A percentile compares a stretch with the other conserved stretches of the same genome.
Conservation (phyloP, 176 grass and related monocot species). For the Typha latifolia region DNA sequence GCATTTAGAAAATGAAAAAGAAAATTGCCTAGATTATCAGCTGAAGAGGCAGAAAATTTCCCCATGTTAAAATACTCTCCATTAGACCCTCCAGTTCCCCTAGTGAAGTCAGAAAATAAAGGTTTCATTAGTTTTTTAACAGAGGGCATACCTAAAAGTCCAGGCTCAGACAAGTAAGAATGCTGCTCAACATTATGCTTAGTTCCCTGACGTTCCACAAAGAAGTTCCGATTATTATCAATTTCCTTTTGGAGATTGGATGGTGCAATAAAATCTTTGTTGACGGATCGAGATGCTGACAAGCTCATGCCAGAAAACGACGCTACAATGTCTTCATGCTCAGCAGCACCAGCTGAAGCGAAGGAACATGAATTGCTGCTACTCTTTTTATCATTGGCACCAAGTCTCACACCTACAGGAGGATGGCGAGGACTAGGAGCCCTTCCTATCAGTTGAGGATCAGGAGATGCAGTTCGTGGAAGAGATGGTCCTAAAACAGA, state of each 20-base stretch:
- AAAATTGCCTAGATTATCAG: slow-evolving; percentile 5
- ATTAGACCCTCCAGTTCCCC: background rate
- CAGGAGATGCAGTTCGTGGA: slow-evolving; percentile 56
- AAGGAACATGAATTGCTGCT: slow-evolving; percentile 51
- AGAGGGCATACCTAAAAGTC: no score
- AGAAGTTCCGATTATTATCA: slow-evolving; percentile 32
- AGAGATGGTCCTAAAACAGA: slow-evolving; percentile 64
- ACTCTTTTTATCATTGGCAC: slow-evolving; percentile 42
- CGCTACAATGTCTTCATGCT: slow-evolving; percentile 45
- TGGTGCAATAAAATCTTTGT: slow-evolving; percentile 31
- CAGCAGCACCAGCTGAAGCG: slow-evolving; percentile 36
- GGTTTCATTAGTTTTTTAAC: slow-evolving; percentile 10
- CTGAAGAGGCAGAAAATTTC: background rate
- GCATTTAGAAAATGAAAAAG: slow-evolving; percentile 3
- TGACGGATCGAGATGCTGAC: slow-evolving; percentile 26
- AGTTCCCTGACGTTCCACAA: slow-evolving; percentile 37
- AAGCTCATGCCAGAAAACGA: slow-evolving; percentile 64
- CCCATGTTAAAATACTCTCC: background rate
- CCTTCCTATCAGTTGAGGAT: slow-evolving; percentile 56
- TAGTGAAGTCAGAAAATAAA: slow-evolving; percentile 11
- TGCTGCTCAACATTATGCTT: slow-evolving; percentile 35
- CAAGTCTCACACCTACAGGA: slow-evolving; percentile 66
- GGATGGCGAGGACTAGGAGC: slow-evolving; percentile 50
- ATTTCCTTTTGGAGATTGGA: slow-evolving; percentile 64
- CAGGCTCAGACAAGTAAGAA: slow-evolving; percentile 4